These are phyloP conservation scores for Xylaria longipes DNA, from an alignment of 495 filamentous ascomycete genomes.

Conservation along the genomic window DNA sequence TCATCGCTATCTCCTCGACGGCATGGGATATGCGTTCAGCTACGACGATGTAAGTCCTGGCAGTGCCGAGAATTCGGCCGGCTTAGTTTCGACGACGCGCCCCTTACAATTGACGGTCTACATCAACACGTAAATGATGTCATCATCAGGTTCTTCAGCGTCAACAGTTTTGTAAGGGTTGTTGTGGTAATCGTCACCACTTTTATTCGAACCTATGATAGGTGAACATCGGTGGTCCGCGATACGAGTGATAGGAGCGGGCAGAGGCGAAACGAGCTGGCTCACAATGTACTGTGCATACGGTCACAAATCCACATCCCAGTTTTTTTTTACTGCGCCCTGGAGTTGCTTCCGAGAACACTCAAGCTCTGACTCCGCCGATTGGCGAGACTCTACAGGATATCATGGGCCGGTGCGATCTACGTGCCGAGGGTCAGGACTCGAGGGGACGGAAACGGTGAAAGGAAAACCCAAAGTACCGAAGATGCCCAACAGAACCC, in stretches of 20 bases:
- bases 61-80: slow-evolving; percentile 58
- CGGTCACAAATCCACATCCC: not conserved
- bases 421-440: not conserved
- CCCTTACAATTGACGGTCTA: not conserved
- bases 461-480: not conserved
- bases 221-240: not conserved
- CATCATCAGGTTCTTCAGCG: not conserved
- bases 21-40: slow-evolving; percentile 51
- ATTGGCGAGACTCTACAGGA: not conserved
- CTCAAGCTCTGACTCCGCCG: not conserved
- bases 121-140: slow-evolving; percentile 9
- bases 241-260: not conserved
- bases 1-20: slow-evolving; percentile 45
- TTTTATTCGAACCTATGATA: not conserved
- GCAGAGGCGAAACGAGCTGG: not conserved
- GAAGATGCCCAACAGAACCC: not conserved
- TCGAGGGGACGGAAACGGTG: not conserved
- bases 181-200: not conserved
- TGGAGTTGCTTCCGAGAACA: not conserved
- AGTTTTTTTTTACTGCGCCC: not conserved
- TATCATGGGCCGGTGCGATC: not conserved
- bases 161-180: not conserved
- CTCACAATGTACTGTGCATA: not conserved
- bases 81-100: slow-evolving; percentile 45
- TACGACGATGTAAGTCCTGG: slow-evolving; percentile 52